Base-by-base conservation (phyloP, 371 early-diverging fungal species). In the Phascolomyces articulosus region DNA sequence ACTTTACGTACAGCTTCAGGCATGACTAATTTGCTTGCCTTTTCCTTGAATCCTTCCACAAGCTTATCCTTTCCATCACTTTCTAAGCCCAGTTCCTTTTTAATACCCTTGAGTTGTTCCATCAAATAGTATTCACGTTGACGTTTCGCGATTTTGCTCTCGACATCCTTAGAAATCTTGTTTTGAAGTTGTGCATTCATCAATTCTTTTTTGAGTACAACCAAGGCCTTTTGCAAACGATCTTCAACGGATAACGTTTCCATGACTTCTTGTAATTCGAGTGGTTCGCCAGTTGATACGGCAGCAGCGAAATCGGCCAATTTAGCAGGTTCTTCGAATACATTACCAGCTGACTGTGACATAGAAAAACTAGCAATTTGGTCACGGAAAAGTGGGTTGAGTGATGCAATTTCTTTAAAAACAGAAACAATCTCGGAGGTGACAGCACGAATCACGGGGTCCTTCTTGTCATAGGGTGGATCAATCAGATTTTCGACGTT, bases 101-200 rank as follows among this genome's bases (percentile, higher is more conserved):
- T 96, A 78, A 98, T 98, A 1, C 97, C 96, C 82, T 96, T 97
- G 70, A 98, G 85, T 75, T 97, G 98, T 77, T 98, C 98, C 96
- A 96, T 96, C 81, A 98, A 77, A 63, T 94, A 97, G 74, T 96
- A 98, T 72, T 98, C 98, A 58, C 97, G 93, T 80, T 97, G 95
- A 47, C 95, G 87, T 66, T 96, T 90, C 15, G 93, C 94, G 66
- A 98, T 97, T 83, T 97, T 97, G 67, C 90, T 90, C 70, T 97
- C 98, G 28, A 98, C 98, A 66, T 97, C 96, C 70, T 95, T 94
- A 62, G 93, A 89, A 62, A 98, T 97, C 77, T 96, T 95, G 72
- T 93, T 91, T 74, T 97, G 97, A 63, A 98, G 77, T 73, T 97
- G 96, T 3, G 96, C 97, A 65, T 97, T 97, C 80, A 94, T 88